Evolutionary conservation across 306 rosid species (phyloP).

Genomic region (Fragaria iinumae): DNA sequence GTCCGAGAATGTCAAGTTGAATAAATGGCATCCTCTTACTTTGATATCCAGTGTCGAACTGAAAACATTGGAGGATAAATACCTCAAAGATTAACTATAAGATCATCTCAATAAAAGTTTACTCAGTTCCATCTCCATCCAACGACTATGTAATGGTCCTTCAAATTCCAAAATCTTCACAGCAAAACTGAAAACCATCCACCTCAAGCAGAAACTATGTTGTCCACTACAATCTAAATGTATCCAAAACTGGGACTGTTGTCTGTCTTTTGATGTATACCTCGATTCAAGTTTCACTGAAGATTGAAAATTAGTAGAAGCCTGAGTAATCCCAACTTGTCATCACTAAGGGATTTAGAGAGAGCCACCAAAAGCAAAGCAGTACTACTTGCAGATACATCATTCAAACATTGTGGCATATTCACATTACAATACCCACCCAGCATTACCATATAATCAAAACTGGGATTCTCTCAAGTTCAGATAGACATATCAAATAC

Average conservation of each 20-base stretch:
- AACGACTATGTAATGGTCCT: not conserved
- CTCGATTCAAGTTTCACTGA: not conserved
- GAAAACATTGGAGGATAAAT: not conserved
- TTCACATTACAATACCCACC: not conserved
- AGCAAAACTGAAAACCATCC: not conserved
- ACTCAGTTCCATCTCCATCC: not conserved
- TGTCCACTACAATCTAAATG: not conserved
- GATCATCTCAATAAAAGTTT: not conserved
- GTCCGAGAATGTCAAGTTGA: not conserved
- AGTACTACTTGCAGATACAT: not conserved
- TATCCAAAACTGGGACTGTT: not conserved
- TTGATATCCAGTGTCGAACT: not conserved
- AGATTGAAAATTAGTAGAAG: not conserved
- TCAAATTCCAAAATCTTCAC: not conserved
- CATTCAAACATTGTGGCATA: not conserved
- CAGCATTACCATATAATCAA: not conserved
- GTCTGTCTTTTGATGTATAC: not conserved
- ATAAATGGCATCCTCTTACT: not conserved
- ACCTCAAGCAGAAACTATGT: not conserved
- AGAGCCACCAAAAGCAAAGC: not conserved
- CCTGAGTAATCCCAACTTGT: constrained; percentile 4
- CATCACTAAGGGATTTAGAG: not conserved
- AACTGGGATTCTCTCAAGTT: not conserved
- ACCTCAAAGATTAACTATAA: not conserved
- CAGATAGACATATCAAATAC: not conserved